A percentile compares a stretch with the other conserved stretches of the same genome.
These are phyloP conservation scores for Cardiospermum halicacabum DNA, from an alignment of 345 rosid genomes.

Conservation along the genomic window DNA sequence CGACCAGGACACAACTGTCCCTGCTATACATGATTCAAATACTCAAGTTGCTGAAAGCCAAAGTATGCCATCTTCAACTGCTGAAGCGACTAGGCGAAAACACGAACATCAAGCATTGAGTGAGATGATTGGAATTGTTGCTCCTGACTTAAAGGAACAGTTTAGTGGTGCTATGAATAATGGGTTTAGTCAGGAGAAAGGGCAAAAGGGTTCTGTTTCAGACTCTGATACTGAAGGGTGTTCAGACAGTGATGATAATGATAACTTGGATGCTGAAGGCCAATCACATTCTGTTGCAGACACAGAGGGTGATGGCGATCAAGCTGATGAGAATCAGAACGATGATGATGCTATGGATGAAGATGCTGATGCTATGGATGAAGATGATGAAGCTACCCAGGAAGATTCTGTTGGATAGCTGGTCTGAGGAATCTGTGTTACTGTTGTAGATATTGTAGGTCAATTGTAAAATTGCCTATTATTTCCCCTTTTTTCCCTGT, in stretches of 20 bases:
- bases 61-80: slow-evolving; percentile 40
- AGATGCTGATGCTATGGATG: slow-evolving; percentile 59
- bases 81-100: slow-evolving; percentile 24
- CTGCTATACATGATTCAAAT: slow-evolving; percentile 36
- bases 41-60: slow-evolving; percentile 56
- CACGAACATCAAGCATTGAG: slow-evolving; percentile 43
- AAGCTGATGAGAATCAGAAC: slow-evolving; percentile 29
- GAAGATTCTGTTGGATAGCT: slow-evolving; percentile 32
- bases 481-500: neutral
- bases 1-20: slow-evolving; percentile 34
- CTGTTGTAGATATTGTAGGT: slow-evolving; percentile 6
- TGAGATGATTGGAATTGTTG: slow-evolving; percentile 62
- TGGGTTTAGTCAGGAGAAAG: slow-evolving; percentile 27
- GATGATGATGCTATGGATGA: slow-evolving; percentile 45
- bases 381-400: slow-evolving; percentile 46
- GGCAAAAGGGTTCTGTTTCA: slow-evolving; percentile 32
- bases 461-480: neutral
- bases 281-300: slow-evolving; percentile 38
- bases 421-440: neutral
- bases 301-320: slow-evolving; percentile 35
- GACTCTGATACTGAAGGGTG: slow-evolving; percentile 58
- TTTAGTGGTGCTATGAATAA: slow-evolving; percentile 28
- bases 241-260: slow-evolving; percentile 29
- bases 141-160: slow-evolving; percentile 54
- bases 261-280: slow-evolving; percentile 8